Evolutionary conservation across 2,329 filamentous ascomycete species (phyloP).

Genomic region (Rutstroemia sp.): DNA sequence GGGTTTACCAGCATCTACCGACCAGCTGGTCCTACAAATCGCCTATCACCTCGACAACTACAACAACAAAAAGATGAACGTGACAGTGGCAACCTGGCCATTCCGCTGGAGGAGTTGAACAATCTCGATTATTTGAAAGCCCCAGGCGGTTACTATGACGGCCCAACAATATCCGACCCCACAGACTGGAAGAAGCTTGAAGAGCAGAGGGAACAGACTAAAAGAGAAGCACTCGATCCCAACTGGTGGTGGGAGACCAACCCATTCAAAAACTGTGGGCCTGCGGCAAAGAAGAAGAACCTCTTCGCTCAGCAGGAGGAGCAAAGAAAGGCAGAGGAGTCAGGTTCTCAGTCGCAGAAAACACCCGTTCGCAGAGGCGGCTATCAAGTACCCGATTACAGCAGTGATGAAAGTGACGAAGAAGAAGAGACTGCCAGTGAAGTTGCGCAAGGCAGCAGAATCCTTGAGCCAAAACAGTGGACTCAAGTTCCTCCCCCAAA

Average conservation of each 20-base stretch:
- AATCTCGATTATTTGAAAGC: neutral
- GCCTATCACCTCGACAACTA: neutral
- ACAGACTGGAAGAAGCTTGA: too few species aligned
- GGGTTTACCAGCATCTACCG: neutral
- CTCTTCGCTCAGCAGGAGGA: too few species aligned
- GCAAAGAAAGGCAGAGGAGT: too few species aligned
- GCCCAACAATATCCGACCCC: neutral
- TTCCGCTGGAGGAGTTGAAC: neutral
- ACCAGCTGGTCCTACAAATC: neutral
- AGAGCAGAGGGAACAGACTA: too few species aligned
- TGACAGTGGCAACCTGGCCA: neutral
- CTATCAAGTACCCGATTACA: neutral
- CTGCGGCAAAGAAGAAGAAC: too few species aligned
- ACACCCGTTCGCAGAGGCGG: neutral
- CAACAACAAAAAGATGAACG: neutral
- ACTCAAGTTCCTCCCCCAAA: constrained; percentile 10
- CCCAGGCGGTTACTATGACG: neutral
- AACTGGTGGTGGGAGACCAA: too few species aligned
- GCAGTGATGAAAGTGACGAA: constrained; percentile 1
- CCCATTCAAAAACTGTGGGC: too few species aligned
- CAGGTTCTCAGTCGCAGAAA: too few species aligned
- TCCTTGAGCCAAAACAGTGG: constrained; percentile 11
- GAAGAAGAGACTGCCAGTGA: neutral
- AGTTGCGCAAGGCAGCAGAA: neutral
- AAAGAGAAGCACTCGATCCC: too few species aligned